A percentile compares a stretch with the other conserved stretches of the same genome.
phyloP scores from a whole-genome alignment of 2,329 filamentous ascomycete genomes.

The Sodiomyces alkalinus region DNA sequence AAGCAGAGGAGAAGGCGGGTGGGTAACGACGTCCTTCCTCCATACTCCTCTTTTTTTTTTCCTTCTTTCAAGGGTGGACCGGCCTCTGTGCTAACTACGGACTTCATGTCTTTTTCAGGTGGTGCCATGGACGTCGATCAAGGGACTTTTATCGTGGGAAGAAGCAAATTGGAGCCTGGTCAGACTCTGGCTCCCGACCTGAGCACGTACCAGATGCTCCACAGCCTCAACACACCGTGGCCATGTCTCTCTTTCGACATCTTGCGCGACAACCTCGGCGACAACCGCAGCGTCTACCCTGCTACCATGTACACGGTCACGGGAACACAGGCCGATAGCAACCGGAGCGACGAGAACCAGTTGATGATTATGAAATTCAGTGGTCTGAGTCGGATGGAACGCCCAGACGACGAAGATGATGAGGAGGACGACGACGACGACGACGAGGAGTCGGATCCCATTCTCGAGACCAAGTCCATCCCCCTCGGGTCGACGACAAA shows the following conservation, averaged over 20 bases:
- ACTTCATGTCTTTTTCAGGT: conserved; percentile 13
- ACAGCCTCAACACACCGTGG: conserved; percentile 88
- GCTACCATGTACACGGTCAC: conserved; percentile 90
- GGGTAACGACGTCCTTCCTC: too few relatives aligned
- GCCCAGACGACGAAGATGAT: conserved; percentile 46
- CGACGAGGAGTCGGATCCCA: conserved; percentile 68
- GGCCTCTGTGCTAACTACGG: too few relatives aligned
- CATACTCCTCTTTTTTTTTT: neutral
- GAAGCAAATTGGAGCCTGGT: conserved; percentile 78
- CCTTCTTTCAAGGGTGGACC: conserved; percentile 8
- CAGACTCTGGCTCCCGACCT: conserved; percentile 84
- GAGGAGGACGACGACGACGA: conserved; percentile 59
- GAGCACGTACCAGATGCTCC: conserved; percentile 95
- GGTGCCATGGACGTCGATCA: conserved; percentile 88
- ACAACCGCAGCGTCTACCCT: conserved; percentile 84
- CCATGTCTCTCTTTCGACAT: conserved; percentile 95
- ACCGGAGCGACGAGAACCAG: conserved; percentile 71
- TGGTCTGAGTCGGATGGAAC: conserved; percentile 76
- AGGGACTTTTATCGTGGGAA: conserved; percentile 87
- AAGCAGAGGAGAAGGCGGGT: conserved; percentile 73
- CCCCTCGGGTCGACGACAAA: conserved; percentile 81
- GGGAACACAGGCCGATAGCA: conserved; percentile 77
- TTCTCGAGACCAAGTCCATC: conserved; percentile 84
- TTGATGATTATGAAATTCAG: conserved; percentile 95
- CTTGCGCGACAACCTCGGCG: conserved; percentile 69